phyloP scores from a whole-genome alignment of 495 filamentous ascomycete species.

The Aspergillus funiculosus region DNA sequence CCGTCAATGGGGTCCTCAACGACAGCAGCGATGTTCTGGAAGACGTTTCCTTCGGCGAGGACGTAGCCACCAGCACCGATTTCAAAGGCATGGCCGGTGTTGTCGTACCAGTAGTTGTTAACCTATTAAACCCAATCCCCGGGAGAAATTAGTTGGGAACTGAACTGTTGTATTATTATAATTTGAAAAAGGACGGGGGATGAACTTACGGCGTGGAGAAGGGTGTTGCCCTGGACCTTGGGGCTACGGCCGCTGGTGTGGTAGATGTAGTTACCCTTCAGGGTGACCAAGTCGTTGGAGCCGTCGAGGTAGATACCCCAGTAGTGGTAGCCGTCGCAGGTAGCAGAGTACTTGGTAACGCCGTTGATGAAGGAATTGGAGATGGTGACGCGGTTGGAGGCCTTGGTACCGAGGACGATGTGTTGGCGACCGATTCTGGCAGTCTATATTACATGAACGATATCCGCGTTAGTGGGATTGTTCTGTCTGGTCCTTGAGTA shows the following conservation, averaged over 20 bases:
- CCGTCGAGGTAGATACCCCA: constrained; percentile 43
- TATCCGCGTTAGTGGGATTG: constrained; percentile 2
- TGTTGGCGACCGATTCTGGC: constrained; percentile 43
- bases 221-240: constrained; percentile 39
- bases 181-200: background rate
- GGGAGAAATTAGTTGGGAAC: too few relatives aligned
- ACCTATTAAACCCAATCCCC: constrained; percentile 27
- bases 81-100: constrained; percentile 53
- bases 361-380: constrained; percentile 46
- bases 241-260: constrained; percentile 39
- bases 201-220: constrained; percentile 34
- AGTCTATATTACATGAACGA: constrained; percentile 26
- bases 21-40: constrained; percentile 42
- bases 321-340: constrained; percentile 44
- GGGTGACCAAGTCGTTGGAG: constrained; percentile 36
- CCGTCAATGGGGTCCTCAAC: constrained; percentile 31
- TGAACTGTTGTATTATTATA: background rate
- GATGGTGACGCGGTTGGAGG: constrained; percentile 40
- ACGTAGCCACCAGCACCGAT: constrained; percentile 44
- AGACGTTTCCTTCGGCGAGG: constrained; percentile 53
- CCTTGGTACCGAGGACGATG: constrained; percentile 36
- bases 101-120: constrained; percentile 56
- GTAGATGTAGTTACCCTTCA: constrained; percentile 47
- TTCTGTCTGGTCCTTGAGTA: background rate
- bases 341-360: constrained; percentile 33